phyloP scores from a whole-genome alignment of 2,329 filamentous ascomycete species.

The Cladobotryum protrusum region DNA sequence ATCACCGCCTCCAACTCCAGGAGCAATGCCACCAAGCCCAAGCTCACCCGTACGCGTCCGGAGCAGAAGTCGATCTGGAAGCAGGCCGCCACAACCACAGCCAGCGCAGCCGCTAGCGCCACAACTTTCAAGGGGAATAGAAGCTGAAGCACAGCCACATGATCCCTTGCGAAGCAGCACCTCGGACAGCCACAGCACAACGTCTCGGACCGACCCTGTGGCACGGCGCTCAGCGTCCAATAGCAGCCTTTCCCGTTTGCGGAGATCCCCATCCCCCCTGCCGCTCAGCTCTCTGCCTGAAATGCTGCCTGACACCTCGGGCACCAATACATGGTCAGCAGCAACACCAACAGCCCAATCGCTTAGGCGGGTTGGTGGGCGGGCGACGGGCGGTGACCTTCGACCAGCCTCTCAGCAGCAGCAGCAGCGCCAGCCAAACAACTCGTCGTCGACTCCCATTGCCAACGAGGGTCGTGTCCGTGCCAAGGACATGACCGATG shows the following conservation, averaged over 20 bases:
- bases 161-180: slow-evolving; percentile 27
- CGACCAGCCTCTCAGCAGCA: slow-evolving; percentile 16
- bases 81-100: slow-evolving; percentile 1
- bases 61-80: neutral
- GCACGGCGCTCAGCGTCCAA: slow-evolving; percentile 46
- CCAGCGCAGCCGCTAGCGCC: neutral
- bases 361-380: slow-evolving; percentile 61
- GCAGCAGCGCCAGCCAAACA: slow-evolving; percentile 32
- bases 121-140: neutral
- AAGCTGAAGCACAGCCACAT: too few species aligned
- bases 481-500: slow-evolving; percentile 80
- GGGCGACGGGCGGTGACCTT: slow-evolving; percentile 73
- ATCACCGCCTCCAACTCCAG: neutral
- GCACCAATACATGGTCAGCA: slow-evolving; percentile 34
- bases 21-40: neutral
- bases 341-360: slow-evolving; percentile 45
- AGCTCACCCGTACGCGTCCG: neutral
- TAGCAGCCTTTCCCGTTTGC: slow-evolving; percentile 44
- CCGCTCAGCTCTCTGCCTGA: slow-evolving; percentile 25
- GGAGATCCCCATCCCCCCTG: slow-evolving; percentile 50
- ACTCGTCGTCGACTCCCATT: slow-evolving; percentile 52
- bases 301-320: slow-evolving; percentile 56
- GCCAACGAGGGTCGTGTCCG: slow-evolving; percentile 84
- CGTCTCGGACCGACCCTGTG: slow-evolving; percentile 8
- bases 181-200: slow-evolving; percentile 27